phyloP scores from a whole-genome alignment of 768 basidiomycete genomes.

The Hygrocybe punicea region DNA sequence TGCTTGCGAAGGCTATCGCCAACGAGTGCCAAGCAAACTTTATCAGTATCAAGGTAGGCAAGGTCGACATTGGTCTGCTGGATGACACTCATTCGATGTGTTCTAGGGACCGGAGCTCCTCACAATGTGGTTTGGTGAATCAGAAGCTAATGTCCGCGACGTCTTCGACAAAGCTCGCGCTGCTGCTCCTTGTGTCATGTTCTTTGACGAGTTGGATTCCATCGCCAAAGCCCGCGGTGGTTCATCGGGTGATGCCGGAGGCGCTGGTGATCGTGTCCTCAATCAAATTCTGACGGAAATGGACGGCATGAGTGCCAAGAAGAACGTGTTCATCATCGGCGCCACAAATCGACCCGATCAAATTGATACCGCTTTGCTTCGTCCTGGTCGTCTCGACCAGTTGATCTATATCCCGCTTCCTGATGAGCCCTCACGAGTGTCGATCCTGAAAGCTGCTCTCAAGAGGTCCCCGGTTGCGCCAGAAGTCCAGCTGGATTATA shows the following conservation, averaged over 20 bases:
- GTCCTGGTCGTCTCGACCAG: slow-evolving; percentile 98
- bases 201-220: slow-evolving; percentile 99
- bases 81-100: background rate
- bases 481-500: slow-evolving; percentile 79
- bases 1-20: slow-evolving; percentile 98
- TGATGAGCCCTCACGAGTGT: slow-evolving; percentile 85
- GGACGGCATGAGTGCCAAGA: slow-evolving; percentile 98
- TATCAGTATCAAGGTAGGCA: slow-evolving; percentile 88
- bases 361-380: slow-evolving; percentile 87
- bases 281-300: slow-evolving; percentile 98
- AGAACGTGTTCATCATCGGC: slow-evolving; percentile 98
- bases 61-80: background rate
- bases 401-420: slow-evolving; percentile 99
- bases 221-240: slow-evolving; percentile 97
- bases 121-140: slow-evolving; percentile 99
- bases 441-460: slow-evolving; percentile 87
- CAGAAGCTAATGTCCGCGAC: slow-evolving; percentile 98
- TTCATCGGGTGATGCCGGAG: slow-evolving; percentile 87
- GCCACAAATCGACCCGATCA: slow-evolving; percentile 97
- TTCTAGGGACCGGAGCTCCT: slow-evolving; percentile 87
- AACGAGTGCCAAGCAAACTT: slow-evolving; percentile 99
- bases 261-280: slow-evolving; percentile 95
- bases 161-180: slow-evolving; percentile 99
- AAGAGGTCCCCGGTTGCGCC: slow-evolving; percentile 86
- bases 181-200: slow-evolving; percentile 99